These are phyloP conservation scores for Leccinum griseonigrum DNA, from an alignment of 1,284 basidiomycete genomes.

Conservation along the genomic window DNA sequence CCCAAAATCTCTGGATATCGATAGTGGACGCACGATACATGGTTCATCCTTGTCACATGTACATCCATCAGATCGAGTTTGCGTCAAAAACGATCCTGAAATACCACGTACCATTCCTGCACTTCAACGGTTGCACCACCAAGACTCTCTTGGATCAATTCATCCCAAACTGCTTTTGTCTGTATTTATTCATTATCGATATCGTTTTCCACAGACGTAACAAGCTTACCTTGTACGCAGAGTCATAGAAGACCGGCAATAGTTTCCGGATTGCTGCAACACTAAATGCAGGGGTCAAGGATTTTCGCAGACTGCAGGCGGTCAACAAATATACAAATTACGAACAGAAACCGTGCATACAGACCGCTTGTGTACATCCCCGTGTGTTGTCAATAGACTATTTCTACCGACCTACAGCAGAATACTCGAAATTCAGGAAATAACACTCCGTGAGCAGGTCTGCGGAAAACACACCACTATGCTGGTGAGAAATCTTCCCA, in stretches of 20 bases:
- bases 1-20: neutral
- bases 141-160: conserved; percentile 34
- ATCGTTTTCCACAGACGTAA: neutral
- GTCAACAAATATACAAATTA: conserved; percentile 1
- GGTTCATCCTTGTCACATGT: conserved; percentile 34
- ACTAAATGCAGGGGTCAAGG: conserved; percentile 46
- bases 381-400: conserved; percentile 17
- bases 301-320: conserved; percentile 39
- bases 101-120: conserved; percentile 45
- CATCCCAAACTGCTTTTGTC: conserved; percentile 53
- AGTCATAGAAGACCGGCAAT: conserved; percentile 43
- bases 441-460: too few relatives aligned
- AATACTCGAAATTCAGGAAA: neutral
- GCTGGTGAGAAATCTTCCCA: conserved; percentile 41
- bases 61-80: conserved; percentile 32
- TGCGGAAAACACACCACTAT: conserved; percentile 40
- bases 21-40: conserved; percentile 21
- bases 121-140: conserved; percentile 47
- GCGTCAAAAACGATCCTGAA: neutral
- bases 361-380: conserved; percentile 21
- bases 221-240: conserved; percentile 27
- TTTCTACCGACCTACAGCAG: conserved; percentile 2
- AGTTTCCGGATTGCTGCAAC: conserved; percentile 42
- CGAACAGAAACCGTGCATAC: neutral
- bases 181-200: conserved; percentile 18